Conservation (phyloP, 2,329 filamentous ascomycete species). For the Didymosphaeria variabile region DNA sequence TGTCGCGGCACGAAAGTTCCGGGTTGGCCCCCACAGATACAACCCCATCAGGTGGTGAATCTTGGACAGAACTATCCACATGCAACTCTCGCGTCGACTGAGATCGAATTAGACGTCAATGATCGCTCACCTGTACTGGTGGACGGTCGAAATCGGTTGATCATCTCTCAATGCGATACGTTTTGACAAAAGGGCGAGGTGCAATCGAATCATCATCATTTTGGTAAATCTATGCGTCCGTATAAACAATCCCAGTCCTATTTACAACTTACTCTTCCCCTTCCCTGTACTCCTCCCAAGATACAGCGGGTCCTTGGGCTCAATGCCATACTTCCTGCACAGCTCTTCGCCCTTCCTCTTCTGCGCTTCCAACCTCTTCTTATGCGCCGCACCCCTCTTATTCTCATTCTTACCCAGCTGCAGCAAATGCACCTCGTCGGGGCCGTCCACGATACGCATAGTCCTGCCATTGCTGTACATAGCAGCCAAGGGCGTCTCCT, state of each 20-base stretch:
- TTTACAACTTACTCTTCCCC: slow-evolving; percentile 51
- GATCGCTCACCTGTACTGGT: too few species aligned
- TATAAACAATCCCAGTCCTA: neutral
- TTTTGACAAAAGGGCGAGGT: neutral
- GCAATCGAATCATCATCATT: too few species aligned
- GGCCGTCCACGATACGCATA: slow-evolving; percentile 87
- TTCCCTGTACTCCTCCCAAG: slow-evolving; percentile 53
- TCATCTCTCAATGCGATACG: too few species aligned
- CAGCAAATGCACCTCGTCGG: slow-evolving; percentile 86
- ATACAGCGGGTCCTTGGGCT: slow-evolving; percentile 53
- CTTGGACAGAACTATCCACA: too few species aligned
- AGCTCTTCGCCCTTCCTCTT: slow-evolving; percentile 71
- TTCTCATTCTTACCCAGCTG: slow-evolving; percentile 86
- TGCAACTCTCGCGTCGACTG: too few species aligned
- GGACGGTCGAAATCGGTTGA: too few species aligned
- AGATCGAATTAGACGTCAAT: too few species aligned
- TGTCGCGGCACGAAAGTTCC: neutral
- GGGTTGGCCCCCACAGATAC: neutral
- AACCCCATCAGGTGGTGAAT: too few species aligned
- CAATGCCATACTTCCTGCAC: slow-evolving; percentile 66
- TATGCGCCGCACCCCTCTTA: slow-evolving; percentile 69
- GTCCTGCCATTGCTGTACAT: slow-evolving; percentile 86
- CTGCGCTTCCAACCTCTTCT: slow-evolving; percentile 71
- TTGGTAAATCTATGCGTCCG: too few species aligned
- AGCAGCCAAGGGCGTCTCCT: slow-evolving; percentile 85